Base-by-base conservation (phyloP, 495 filamentous ascomycete species). In the Terfezia boudieri region DNA sequence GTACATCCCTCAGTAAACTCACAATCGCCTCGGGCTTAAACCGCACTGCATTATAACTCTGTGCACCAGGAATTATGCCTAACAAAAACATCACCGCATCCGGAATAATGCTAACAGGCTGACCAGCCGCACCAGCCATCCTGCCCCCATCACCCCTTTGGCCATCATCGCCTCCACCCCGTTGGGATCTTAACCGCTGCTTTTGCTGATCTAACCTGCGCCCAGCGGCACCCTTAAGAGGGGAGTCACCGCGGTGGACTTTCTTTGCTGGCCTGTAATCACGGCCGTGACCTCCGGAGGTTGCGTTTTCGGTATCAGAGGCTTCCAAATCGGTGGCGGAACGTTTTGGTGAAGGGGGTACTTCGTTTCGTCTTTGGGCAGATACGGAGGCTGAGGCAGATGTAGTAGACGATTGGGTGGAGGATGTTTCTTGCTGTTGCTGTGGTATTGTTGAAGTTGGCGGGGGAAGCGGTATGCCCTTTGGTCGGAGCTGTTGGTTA, bases 141-240 rank as follows among this genome's bases (percentile, higher is more conserved):
- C 64, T 66, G 9, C 67, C 59, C 35, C 59, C 68, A 41, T 71
- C 69, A 3, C 23, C 16, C 9, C 23, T 32, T 26, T 50, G 22
- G 41, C 41, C 41, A 20, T 46, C 41, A 20, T 46, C 41, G 41
- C 41, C 41, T 14, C 1, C 41, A 8, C 41, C 14, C 14, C 41
- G 4, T 20, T 46, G 41, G 6, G 41, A 46, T 5, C 12, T 14
- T 14, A 67, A 67, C 53, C 75, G 73, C 63, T 76, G 69, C 59
- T 76, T 78, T 56, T 85, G 81, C 64, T 87, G 84, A 61, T 93
- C 83, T 20, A 90, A 69, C 17, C 86, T 78, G 38, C 87, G 79
- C 38, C 83, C 82, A 17, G 88, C 85, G 1, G 80, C 80, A 10
- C 82, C 83, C 66, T 90, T 94, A 26, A 96, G 71, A 0, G 92